Evolutionary conservation across 2,329 filamentous ascomycete genomes (phyloP), one percentile per base, ranked within the genome.

Genomic region (Colletotrichum gigasporum): DNA sequence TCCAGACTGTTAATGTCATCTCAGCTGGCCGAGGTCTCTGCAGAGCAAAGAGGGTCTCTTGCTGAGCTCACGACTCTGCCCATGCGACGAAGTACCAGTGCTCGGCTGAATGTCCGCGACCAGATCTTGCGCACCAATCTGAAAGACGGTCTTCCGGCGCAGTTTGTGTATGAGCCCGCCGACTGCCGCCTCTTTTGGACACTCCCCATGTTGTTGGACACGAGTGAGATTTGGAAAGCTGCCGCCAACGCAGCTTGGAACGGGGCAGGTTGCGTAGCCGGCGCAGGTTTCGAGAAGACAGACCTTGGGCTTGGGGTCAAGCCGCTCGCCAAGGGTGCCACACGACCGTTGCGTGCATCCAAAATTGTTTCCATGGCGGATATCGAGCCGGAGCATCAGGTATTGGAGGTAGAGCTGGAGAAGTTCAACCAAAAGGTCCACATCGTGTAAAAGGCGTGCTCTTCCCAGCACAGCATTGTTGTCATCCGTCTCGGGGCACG

Each of bases 111-210:
- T 69, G 74, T 75, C 5, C 74, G 78, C 24, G 77, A 81, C 67
- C 72, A 78, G 69, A 76, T 81, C 44, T 71, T 77, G 22, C 71
- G 67, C 2, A 68, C 69, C 5, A 72, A 80, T 63, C 48, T 79
- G 50, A 68, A 73, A 12, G 77, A 80, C 54, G 78, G 78, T 9
- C 67, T 75, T 1, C 83, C 83, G 2, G 75, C 83, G 11, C 83
- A 86, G 65, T 85, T 81, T 64, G 72, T 82, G 2, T 78, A 78
- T 45, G 80, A 85, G 71, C 73, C 80, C 24, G 76, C 79, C 4
- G 82, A 84, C 69, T 86, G 83, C 68, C 76, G 83, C n/a, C 78
- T 85, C 34, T 85, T 78, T 72, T 85, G 82, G 75, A 84, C 82
- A 1, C 76, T 76, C 26, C 75, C 73, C 28, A 85, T 84, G 80